Percentiles rank a stretch among this genome's conserved stretches.
Evolutionary conservation across 2,329 filamentous ascomycete genomes (phyloP).

Genomic region (Fusarium hainanense): DNA sequence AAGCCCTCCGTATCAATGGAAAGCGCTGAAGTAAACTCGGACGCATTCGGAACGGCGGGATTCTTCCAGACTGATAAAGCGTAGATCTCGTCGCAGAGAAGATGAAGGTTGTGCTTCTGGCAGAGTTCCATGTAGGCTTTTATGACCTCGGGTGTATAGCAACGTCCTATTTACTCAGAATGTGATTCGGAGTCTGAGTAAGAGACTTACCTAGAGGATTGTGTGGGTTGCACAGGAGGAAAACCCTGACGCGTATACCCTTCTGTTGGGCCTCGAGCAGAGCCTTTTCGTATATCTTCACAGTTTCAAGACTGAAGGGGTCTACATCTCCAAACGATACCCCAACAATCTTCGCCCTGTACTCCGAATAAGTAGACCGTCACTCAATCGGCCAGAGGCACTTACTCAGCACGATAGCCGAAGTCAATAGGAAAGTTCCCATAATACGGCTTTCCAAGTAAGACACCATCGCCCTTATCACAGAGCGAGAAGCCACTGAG

Average conservation of each 20-base stretch:
- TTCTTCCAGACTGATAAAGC: slow-evolving; percentile 7
- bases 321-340: background rate
- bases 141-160: background rate
- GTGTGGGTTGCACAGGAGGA: background rate
- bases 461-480: background rate
- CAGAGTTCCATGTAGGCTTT: slow-evolving; percentile 1
- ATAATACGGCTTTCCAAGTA: slow-evolving; percentile 1
- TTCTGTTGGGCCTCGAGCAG: background rate
- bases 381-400: too few species aligned
- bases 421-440: background rate
- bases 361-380: too few species aligned
- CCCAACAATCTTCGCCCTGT: background rate
- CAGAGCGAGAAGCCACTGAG: background rate
- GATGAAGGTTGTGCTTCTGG: background rate
- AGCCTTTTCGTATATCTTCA: background rate
- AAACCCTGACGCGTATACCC: background rate
- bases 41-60: background rate
- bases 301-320: background rate
- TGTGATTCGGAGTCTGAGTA: fast-evolving
- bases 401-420: background rate
- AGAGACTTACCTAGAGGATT: background rate
- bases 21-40: background rate
- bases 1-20: fast-evolving
- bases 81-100: slow-evolving; percentile 1
- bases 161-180: background rate